A percentile compares a stretch with the other conserved stretches of the same genome.
phyloP scores from a whole-genome alignment of 441 rosid genomes.

The Aleurites moluccanus region DNA sequence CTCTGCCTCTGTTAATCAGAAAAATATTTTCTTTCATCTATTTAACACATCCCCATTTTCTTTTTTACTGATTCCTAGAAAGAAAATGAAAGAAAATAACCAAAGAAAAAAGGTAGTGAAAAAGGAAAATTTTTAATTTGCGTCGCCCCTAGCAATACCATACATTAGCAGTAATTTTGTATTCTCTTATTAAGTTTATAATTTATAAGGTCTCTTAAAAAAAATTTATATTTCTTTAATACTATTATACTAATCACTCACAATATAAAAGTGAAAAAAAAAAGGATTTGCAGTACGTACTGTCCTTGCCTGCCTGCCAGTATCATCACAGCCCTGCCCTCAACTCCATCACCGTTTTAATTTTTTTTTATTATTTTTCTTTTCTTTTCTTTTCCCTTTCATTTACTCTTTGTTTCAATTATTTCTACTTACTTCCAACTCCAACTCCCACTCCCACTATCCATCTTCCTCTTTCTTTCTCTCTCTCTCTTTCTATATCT shows the following conservation, averaged over 20 bases:
- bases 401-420: constrained; percentile 3
- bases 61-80: background rate
- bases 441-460: constrained; percentile 21
- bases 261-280: no score
- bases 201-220: no score
- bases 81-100: background rate
- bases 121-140: background rate
- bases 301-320: background rate
- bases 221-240: no score
- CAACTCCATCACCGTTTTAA: constrained; percentile 24
- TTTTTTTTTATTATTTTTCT: background rate
- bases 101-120: background rate
- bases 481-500: background rate
- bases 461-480: constrained; percentile 13
- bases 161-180: background rate
- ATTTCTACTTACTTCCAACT: background rate
- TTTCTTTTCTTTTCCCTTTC: background rate
- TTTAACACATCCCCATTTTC: no score
- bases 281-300: background rate
- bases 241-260: no score
- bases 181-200: no score
- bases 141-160: background rate
- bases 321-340: constrained; percentile 11
- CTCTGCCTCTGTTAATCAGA: background rate
- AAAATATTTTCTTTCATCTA: background rate